Conservation (phyloP, 148 eudicot species). For the Rhododendron henanense region DNA sequence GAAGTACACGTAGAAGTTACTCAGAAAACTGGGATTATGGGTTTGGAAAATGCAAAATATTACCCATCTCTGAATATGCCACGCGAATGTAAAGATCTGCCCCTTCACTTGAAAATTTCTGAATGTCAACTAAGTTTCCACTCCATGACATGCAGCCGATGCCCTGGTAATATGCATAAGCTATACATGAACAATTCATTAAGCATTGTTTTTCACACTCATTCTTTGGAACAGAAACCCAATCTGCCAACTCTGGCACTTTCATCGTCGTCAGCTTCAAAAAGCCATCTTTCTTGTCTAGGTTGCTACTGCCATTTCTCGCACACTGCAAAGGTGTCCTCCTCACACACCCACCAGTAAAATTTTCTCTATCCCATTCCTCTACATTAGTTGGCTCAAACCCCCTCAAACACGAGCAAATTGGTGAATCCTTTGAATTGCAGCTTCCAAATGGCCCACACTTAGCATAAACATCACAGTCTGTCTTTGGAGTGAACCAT, state of each 20-base stretch:
- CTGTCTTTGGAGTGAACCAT: slow-evolving; percentile 8
- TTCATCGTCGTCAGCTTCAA: slow-evolving; percentile 27
- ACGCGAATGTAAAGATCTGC: slow-evolving; percentile 33
- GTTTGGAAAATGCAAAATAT: background rate
- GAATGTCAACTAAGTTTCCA: slow-evolving; percentile 30
- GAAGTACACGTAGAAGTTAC: background rate
- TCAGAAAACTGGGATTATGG: background rate
- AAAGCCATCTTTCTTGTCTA: slow-evolving; percentile 35
- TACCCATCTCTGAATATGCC: slow-evolving; percentile 32
- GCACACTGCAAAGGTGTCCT: slow-evolving; percentile 32
- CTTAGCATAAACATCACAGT: slow-evolving; percentile 41
- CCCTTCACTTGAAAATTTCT: slow-evolving; percentile 21
- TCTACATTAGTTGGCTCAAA: slow-evolving; percentile 30
- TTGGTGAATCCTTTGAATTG: slow-evolving; percentile 23
- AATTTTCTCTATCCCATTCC: slow-evolving; percentile 49
- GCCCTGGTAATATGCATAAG: slow-evolving; percentile 30
- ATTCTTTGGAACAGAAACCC: background rate
- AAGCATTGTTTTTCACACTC: slow-evolving; percentile 24
- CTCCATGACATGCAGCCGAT: slow-evolving; percentile 49
- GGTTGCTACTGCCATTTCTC: background rate
- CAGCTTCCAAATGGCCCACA: slow-evolving; percentile 65
- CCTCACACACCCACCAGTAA: slow-evolving; percentile 46
- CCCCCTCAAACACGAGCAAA: slow-evolving; percentile 50
- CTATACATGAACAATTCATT: slow-evolving; percentile 33
- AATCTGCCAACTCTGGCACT: slow-evolving; percentile 30